phyloP scores from a whole-genome alignment of 2,329 filamentous ascomycete genomes.

The Zasmidium citrigriseum region DNA sequence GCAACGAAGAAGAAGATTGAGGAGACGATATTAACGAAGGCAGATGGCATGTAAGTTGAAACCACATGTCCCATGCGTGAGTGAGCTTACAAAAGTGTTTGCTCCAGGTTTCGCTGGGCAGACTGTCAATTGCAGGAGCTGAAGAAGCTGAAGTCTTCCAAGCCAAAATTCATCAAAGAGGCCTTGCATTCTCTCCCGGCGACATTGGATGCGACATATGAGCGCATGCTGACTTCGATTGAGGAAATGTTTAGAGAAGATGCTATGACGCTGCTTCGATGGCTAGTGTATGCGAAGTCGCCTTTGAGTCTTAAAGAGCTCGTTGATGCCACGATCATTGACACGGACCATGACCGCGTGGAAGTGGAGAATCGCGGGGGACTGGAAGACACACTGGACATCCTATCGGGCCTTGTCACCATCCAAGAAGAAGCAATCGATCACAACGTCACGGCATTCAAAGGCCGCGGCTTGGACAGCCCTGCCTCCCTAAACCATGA shows the following conservation, averaged over 20 bases:
- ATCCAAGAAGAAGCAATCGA: constrained; percentile 5
- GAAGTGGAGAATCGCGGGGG: constrained; percentile 10
- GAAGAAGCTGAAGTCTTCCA: constrained; percentile 20
- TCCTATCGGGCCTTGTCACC: constrained; percentile 18
- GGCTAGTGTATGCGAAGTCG: constrained; percentile 22
- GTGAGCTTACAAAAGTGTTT: background rate
- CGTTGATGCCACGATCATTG: constrained; percentile 23
- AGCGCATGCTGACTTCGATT: constrained; percentile 25
- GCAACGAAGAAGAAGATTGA: constrained; percentile 20
- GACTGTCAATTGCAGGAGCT: constrained; percentile 30
- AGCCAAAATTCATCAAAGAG: constrained; percentile 16
- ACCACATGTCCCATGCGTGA: background rate
- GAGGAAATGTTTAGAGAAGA: constrained; percentile 9
- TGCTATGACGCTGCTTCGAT: constrained; percentile 21
- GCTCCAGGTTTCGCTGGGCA: constrained; percentile 31
- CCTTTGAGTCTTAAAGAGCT: constrained; percentile 22
- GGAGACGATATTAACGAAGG: constrained; percentile 19
- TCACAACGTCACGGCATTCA: too few relatives aligned
- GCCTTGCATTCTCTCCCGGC: constrained; percentile 21
- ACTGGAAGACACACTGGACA: constrained; percentile 13
- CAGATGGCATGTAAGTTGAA: constrained; percentile 29
- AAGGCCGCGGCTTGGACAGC: background rate
- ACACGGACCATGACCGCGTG: constrained; percentile 9
- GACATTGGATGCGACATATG: constrained; percentile 31
- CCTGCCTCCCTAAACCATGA: too few relatives aligned